Evolutionary conservation across 805 yeast genomes (phyloP).

Genomic region (Lachancea fermentati): DNA sequence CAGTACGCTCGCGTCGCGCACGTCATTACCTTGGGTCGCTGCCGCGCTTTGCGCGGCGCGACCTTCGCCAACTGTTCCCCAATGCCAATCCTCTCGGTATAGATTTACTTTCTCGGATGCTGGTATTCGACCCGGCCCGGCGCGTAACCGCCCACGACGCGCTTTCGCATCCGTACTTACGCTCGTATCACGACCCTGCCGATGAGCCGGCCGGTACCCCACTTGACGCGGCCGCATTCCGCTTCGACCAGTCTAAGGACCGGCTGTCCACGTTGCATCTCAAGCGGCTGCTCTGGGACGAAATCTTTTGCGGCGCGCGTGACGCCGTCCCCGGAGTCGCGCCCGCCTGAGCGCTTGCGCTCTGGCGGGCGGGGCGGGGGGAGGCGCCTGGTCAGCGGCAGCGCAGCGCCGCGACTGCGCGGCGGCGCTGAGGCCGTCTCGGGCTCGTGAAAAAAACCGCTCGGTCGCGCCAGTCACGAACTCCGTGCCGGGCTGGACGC

Average conservation of each 20-base stretch:
- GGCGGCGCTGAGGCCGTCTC: neutral
- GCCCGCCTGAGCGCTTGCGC: neutral
- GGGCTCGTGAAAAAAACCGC: neutral
- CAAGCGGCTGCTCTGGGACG: conserved; percentile 71
- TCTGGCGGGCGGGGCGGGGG: no score
- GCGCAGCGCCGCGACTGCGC: neutral
- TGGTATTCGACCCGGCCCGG: conserved; percentile 76
- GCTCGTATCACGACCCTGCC: conserved; percentile 86
- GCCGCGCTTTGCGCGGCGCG: conserved; percentile 45
- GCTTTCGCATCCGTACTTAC: conserved; percentile 76
- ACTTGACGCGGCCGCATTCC: conserved; percentile 81
- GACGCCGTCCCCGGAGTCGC: neutral
- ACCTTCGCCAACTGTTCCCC: conserved; percentile 34
- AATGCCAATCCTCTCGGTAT: conserved; percentile 58
- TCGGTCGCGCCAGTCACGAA: neutral
- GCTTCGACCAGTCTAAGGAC: conserved; percentile 80
- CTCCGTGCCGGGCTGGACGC: neutral
- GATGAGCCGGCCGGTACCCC: conserved; percentile 88
- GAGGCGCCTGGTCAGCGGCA: no score
- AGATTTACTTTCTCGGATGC: conserved; percentile 62
- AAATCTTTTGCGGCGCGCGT: conserved; percentile 39
- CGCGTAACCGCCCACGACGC: conserved; percentile 84
- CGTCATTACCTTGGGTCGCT: conserved; percentile 79
- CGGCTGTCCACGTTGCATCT: conserved; percentile 70
- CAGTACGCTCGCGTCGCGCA: conserved; percentile 75